Base-by-base conservation (phyloP, 2,329 filamentous ascomycete species). In the Drechslerella stenobrocha region DNA sequence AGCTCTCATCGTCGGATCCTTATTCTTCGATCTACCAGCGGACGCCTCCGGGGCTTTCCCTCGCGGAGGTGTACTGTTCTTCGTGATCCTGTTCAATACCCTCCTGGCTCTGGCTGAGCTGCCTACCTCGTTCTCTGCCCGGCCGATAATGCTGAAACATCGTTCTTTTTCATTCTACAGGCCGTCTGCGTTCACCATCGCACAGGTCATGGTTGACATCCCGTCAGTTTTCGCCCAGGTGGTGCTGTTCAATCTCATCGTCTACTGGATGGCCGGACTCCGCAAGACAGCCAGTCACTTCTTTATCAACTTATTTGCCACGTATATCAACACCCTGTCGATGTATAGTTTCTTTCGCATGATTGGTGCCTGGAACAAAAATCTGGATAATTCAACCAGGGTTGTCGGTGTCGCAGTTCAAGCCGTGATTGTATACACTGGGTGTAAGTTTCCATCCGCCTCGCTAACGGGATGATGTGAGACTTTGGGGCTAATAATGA, bases 91-190 rank as follows among this genome's bases (percentile, higher is more conserved):
- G 1, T 86, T 85, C 77, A 86, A 86, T 70, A 79, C 83, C 8
- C 76, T 87, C 6, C 77, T 86, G 28, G 83, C 84, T 2, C 63
- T 86, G 46, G 81, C 82, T 3, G 83, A 87, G 72, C 78, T 84
- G 37, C 83, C 84, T 0, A 76, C 83, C 1, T 80, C 84, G 0
- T 88, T 87, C 70, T 76, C 80, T 47, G 81, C 80, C 20, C 81
- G 85, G 44, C 85, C 84, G 0, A 87, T 89, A 58, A 75, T 89
- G 35, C 76, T 87, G 53, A 88, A 88, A 74, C 86, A 88, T 75
- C 87, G 87, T 73, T 83, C 81, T 22, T 88, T 87, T 70, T 84
- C 84, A 0, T 87, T 88, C 74, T 87, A 87, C 70, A 82, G 81
- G 2, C 84, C 83, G 1, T 78, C 82, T 0, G 83, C 84, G 15